phyloP scores from a whole-genome alignment of 2,329 filamentous ascomycete genomes.

The Didymosphaeria variabile region DNA sequence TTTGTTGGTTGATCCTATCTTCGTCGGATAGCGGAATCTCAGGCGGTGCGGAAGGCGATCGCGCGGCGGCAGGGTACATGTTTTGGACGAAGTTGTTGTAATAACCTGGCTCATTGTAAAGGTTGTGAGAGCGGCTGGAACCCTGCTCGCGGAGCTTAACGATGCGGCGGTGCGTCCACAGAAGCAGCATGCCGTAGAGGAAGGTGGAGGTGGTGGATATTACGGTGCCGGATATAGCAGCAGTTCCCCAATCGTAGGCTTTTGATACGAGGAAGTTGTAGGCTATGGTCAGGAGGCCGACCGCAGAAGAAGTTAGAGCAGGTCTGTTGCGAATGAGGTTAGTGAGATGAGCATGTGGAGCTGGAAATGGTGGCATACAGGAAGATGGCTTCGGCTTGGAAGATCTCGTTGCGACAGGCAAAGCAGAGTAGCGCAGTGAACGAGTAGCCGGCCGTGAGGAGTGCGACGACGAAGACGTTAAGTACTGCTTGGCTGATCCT shows the following conservation, averaged over 20 bases:
- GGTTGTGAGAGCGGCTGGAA: conserved; percentile 29
- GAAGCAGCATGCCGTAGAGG: conserved; percentile 53
- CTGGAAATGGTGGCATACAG: conserved; percentile 40
- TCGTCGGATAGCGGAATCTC: conserved; percentile 53
- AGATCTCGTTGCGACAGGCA: conserved; percentile 55
- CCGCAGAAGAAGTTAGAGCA: conserved; percentile 53
- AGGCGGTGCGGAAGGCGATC: conserved; percentile 36
- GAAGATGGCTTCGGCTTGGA: conserved; percentile 59
- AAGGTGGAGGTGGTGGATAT: conserved; percentile 50
- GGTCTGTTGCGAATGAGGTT: conserved; percentile 39
- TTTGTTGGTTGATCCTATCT: conserved; percentile 60
- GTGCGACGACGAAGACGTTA: conserved; percentile 56
- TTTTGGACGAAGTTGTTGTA: conserved; percentile 57
- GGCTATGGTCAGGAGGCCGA: conserved; percentile 59
- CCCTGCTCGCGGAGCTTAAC: conserved; percentile 37
- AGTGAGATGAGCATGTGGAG: conserved; percentile 20
- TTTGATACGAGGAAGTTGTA: conserved; percentile 57
- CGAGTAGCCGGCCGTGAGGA: conserved; percentile 59
- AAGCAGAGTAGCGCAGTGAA: conserved; percentile 60
- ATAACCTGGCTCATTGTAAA: conserved; percentile 50
- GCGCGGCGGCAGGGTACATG: conserved; percentile 54
- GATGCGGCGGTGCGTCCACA: conserved; percentile 55
- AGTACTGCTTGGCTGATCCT: conserved; percentile 52
- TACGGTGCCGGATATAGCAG: conserved; percentile 56
- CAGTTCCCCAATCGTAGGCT: conserved; percentile 53